These are phyloP conservation scores for Zygotorulaspora danielsina DNA, from an alignment of 805 yeast genomes.

Conservation along the genomic window DNA sequence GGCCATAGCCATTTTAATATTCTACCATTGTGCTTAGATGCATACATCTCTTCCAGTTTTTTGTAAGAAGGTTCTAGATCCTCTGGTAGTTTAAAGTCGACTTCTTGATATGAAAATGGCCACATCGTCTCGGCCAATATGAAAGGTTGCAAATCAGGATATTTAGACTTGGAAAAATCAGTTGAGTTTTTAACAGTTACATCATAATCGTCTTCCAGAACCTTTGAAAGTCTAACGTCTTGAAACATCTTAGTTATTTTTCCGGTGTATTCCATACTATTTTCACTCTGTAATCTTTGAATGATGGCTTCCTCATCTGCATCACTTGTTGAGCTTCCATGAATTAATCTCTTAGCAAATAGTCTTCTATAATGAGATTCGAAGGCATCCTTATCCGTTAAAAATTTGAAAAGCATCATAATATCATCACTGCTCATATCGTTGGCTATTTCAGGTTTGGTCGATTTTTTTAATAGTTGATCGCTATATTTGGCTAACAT, in stretches of 20 bases:
- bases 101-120: slow-evolving; percentile 53
- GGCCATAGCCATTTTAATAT: slow-evolving; percentile 95
- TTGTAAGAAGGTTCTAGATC: slow-evolving; percentile 62
- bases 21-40: slow-evolving; percentile 76
- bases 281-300: slow-evolving; percentile 80
- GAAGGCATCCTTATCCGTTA: slow-evolving; percentile 92
- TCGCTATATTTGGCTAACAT: slow-evolving; percentile 86
- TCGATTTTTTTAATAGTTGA: slow-evolving; percentile 69
- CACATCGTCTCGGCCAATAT: slow-evolving; percentile 87
- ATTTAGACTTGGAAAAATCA: slow-evolving; percentile 27
- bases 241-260: slow-evolving; percentile 94
- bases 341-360: slow-evolving; percentile 83
- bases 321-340: slow-evolving; percentile 78
- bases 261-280: slow-evolving; percentile 87
- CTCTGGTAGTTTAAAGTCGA: slow-evolving; percentile 58
- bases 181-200: slow-evolving; percentile 31
- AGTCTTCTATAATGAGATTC: slow-evolving; percentile 88
- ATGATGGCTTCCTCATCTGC: slow-evolving; percentile 78
- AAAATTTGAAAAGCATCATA: slow-evolving; percentile 79
- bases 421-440: slow-evolving; percentile 81
- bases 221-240: slow-evolving; percentile 82
- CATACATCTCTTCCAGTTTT: slow-evolving; percentile 64
- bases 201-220: slow-evolving; percentile 50
- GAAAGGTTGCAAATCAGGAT: slow-evolving; percentile 61
- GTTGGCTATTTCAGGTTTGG: slow-evolving; percentile 60